These are phyloP conservation scores for Fusarium guadeloupense DNA, from an alignment of 2,329 filamentous ascomycete genomes.

Conservation along the genomic window DNA sequence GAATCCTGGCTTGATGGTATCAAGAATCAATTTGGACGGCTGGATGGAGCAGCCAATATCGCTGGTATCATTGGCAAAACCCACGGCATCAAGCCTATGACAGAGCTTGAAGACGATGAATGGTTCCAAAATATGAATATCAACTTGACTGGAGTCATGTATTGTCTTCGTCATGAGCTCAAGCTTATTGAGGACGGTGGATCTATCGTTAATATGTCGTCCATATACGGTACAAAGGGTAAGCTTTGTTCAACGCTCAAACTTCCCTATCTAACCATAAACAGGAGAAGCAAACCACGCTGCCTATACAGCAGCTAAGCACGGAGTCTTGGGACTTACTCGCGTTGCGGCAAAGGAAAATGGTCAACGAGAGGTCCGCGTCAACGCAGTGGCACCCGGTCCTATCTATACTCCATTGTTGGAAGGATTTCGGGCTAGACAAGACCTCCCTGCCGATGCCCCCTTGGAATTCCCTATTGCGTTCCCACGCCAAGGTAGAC, in stretches of 20 bases:
- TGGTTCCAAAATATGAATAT: slow-evolving; percentile 58
- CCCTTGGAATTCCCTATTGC: slow-evolving; percentile 44
- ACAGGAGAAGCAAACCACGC: slow-evolving; percentile 45
- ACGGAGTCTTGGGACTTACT: slow-evolving; percentile 48
- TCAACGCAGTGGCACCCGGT: slow-evolving; percentile 58
- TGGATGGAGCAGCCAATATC: slow-evolving; percentile 63
- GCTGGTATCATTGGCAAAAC: slow-evolving; percentile 60
- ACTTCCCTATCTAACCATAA: not conserved
- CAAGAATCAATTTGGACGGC: slow-evolving; percentile 57
- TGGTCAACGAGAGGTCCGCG: slow-evolving; percentile 53
- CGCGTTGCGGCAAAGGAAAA: slow-evolving; percentile 47
- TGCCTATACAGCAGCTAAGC: slow-evolving; percentile 50
- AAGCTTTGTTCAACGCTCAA: not conserved
- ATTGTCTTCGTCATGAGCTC: slow-evolving; percentile 57
- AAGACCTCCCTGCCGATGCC: too few species aligned
- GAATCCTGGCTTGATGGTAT: slow-evolving; percentile 55
- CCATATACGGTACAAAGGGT: not conserved
- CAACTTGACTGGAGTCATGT: slow-evolving; percentile 60
- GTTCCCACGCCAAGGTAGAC: slow-evolving; percentile 55
- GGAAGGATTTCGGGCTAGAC: slow-evolving; percentile 19
- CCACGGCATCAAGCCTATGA: slow-evolving; percentile 51
- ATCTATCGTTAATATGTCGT: slow-evolving; percentile 62
- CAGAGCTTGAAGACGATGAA: slow-evolving; percentile 55
- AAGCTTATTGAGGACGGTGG: slow-evolving; percentile 58
- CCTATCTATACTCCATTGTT: slow-evolving; percentile 60